These are phyloP conservation scores for Leccinum colubrinum DNA, from an alignment of 1,284 basidiomycete species.

Conservation along the genomic window DNA sequence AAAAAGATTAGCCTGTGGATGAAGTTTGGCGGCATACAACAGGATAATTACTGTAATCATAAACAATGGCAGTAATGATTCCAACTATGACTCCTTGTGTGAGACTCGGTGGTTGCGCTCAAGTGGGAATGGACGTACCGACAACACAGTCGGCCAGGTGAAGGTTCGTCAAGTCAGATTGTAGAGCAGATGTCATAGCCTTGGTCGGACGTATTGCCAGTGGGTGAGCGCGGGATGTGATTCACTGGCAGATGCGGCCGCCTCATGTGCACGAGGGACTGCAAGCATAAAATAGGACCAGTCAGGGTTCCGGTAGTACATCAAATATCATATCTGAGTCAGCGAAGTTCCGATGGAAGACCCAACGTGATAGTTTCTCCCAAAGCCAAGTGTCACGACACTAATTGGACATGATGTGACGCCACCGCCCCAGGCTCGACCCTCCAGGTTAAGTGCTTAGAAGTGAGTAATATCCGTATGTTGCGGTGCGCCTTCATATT, in stretches of 20 bases:
- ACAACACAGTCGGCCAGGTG: constrained; percentile 1
- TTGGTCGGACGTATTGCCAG: neutral
- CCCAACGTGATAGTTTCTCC: neutral
- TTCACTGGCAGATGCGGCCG: neutral
- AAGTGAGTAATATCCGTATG: neutral
- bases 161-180: neutral
- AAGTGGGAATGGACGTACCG: neutral
- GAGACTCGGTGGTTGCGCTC: neutral
- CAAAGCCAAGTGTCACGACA: neutral
- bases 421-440: neutral
- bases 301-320: neutral
- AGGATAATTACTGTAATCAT: constrained; percentile 13
- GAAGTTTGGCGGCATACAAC: neutral
- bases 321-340: neutral
- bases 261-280: no score
- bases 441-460: neutral
- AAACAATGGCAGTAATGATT: constrained; percentile 4
- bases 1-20: neutral
- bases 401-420: neutral
- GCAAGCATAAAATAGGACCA: no score
- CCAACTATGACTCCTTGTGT: neutral
- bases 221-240: neutral
- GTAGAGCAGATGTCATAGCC: neutral
- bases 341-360: neutral
- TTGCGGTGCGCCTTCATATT: neutral